These are phyloP conservation scores for Jatropha podagrica DNA, from an alignment of 441 rosid species.

Conservation along the genomic window DNA sequence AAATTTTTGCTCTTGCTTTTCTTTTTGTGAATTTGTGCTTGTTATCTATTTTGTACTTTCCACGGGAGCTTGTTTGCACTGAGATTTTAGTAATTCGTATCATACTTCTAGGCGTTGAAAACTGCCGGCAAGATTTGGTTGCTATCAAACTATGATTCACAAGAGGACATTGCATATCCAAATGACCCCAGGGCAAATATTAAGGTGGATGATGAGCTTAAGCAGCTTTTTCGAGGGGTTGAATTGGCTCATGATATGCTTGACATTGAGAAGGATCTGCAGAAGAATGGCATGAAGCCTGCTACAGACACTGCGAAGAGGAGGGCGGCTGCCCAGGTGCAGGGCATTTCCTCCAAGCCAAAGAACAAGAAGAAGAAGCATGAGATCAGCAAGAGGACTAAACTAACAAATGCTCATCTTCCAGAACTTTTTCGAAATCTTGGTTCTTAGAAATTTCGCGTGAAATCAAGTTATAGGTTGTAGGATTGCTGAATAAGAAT, in stretches of 20 bases:
- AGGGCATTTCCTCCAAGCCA: constrained; percentile 54
- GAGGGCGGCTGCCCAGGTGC: constrained; percentile 75
- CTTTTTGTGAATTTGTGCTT: not conserved
- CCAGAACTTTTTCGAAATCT: constrained; percentile 76
- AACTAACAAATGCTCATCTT: constrained; percentile 82
- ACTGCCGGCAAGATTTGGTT: constrained; percentile 68
- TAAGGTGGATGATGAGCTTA: constrained; percentile 73
- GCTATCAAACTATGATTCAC: constrained; percentile 64
- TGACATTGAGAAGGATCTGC: constrained; percentile 81
- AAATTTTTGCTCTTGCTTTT: not conserved
- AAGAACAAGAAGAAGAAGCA: constrained; percentile 77
- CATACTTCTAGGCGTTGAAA: constrained; percentile 52
- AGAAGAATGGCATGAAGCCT: constrained; percentile 81
- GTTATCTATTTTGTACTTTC: not conserved
- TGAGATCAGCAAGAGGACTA: constrained; percentile 81
- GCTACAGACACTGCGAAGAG: constrained; percentile 76
- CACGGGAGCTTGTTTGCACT: too few relatives aligned
- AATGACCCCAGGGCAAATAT: constrained; percentile 66
- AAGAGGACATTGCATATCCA: constrained; percentile 80
- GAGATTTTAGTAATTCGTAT: not conserved
- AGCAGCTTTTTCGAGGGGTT: constrained; percentile 54
- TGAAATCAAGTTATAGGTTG: too few relatives aligned
- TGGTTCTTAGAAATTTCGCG: constrained; percentile 22
- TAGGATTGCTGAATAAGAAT: too few relatives aligned
- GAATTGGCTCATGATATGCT: constrained; percentile 76